A percentile compares a stretch with the other conserved stretches of the same genome.
Evolutionary conservation across 148 eudicot genomes (phyloP).

Genomic region (Hydrangea macrophylla): DNA sequence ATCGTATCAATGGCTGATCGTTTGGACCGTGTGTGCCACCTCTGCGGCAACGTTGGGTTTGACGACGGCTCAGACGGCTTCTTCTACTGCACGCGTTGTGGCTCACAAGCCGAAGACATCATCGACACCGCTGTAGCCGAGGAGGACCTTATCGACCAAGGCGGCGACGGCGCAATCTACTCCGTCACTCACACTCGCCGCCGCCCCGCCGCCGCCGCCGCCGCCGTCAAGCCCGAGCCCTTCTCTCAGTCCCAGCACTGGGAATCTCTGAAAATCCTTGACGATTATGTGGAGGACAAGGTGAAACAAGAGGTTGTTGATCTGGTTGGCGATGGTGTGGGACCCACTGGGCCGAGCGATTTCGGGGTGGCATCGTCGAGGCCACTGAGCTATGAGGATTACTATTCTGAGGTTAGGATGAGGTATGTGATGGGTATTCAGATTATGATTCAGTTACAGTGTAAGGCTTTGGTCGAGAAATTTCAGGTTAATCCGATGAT

Average conservation of each 20-base stretch:
- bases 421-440: conserved; percentile 73
- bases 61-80: conserved; percentile 52
- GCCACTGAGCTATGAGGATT: conserved; percentile 25
- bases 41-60: conserved; percentile 41
- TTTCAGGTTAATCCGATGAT: conserved; percentile 51
- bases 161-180: conserved; percentile 24
- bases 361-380: conserved; percentile 31
- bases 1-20: conserved; percentile 16
- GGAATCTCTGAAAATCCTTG: conserved; percentile 15
- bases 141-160: conserved; percentile 39
- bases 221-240: conserved; percentile 32
- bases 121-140: conserved; percentile 50
- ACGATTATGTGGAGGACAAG: background rate
- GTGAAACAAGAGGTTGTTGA: conserved; percentile 18
- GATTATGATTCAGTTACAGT: conserved; percentile 59
- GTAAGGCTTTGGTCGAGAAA: conserved; percentile 56
- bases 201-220: conserved; percentile 9
- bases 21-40: conserved; percentile 27
- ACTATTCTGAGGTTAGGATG: conserved; percentile 43
- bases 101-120: conserved; percentile 48
- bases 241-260: conserved; percentile 35
- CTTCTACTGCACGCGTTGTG: conserved; percentile 61
- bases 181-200: conserved; percentile 20
- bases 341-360: conserved; percentile 61
- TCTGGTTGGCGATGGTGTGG: conserved; percentile 28